Evolutionary conservation across 495 filamentous ascomycete genomes (phyloP), one percentile per base, ranked within the genome.

Genomic region (Penicillium canescens): DNA sequence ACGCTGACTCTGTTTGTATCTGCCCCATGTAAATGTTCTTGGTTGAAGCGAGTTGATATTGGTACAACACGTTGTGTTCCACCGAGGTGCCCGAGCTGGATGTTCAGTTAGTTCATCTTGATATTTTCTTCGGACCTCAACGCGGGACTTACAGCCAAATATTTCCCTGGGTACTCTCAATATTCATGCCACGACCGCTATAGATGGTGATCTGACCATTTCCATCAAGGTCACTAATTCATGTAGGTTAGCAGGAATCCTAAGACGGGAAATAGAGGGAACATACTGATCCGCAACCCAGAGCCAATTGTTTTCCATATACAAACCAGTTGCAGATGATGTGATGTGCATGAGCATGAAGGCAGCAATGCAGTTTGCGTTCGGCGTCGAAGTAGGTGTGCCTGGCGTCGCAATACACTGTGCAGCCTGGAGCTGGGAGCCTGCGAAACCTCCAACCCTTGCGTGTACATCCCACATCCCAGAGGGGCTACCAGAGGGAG

Each of bases 281-380:
- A 31, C 28, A 31, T 31, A 31, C 28, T 42, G 40, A 26, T 42
- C 40, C 3, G 40, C 40, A n/a, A n/a, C 13, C 40, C 40, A 42
- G 6, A 42, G 2, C 54, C 54, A 56, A 4, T 72, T 65, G 54
- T 92, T 87, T 68, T 86, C 82, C 57, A 81, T 56, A 62, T 84
- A 85, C 0, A 70, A 2, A 2, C 28, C 57, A 0, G 76, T 74
- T 2, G 61, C 60, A 13, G 55, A 57, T 7, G 34, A 36, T 3
- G 85, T 80, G 42, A 89, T 61, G 60, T 86, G 82, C 71, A 86
- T 72, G 37, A 71, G 65, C 60, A 84, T 69, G 61, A 78, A 85
- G 4, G 78, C 86, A 0, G 77, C 77, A 13, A 77, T 72, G 58
- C 82, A 86, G 3, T 72, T 55, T 28, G 46, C 57, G 50, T 70